Evolutionary conservation across 352 stramenopile species (phyloP).

Genomic region (Globisporangium uncinulatum): DNA sequence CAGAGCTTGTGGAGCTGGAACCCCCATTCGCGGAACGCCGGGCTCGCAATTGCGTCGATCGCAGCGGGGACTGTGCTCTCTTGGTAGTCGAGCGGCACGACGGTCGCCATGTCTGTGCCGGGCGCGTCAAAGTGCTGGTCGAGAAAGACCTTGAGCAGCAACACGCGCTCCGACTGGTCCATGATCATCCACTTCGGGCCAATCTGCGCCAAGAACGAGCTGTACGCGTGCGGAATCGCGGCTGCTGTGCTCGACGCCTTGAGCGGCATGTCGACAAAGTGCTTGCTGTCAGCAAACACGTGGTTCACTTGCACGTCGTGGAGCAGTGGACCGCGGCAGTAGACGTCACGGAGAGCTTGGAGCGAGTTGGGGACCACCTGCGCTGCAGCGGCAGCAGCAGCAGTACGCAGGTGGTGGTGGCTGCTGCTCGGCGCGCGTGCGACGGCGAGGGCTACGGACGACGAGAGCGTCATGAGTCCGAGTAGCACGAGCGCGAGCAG

Average conservation of each 20-base stretch:
- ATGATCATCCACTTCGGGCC: no score
- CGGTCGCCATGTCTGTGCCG: slow-evolving; percentile 63
- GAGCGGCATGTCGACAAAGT: slow-evolving; percentile 93
- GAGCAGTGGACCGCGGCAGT: slow-evolving; percentile 59
- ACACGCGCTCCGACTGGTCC: slow-evolving; percentile 3
- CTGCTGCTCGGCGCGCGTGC: no score
- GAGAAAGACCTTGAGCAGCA: slow-evolving; percentile 57
- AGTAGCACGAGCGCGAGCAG: background rate
- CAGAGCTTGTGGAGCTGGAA: slow-evolving; percentile 70
- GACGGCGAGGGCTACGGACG: no score
- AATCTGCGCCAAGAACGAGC: slow-evolving; percentile 25
- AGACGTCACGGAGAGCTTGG: slow-evolving; percentile 35
- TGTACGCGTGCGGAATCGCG: slow-evolving; percentile 59
- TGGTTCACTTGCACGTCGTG: slow-evolving; percentile 64
- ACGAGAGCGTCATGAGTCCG: background rate
- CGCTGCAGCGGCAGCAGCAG: no score
- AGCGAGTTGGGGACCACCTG: background rate
- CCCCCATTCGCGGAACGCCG: slow-evolving; percentile 54
- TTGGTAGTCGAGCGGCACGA: slow-evolving; percentile 69
- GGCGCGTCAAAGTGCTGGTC: slow-evolving; percentile 76
- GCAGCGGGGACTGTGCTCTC: slow-evolving; percentile 40
- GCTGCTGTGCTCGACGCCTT: slow-evolving; percentile 66
- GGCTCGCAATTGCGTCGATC: slow-evolving; percentile 46
- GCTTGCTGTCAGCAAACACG: slow-evolving; percentile 88
- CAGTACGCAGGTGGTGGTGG: no score